Evolutionary conservation across 108 stramenopile genomes (phyloP).

Genomic region (Nitzschia palea): DNA sequence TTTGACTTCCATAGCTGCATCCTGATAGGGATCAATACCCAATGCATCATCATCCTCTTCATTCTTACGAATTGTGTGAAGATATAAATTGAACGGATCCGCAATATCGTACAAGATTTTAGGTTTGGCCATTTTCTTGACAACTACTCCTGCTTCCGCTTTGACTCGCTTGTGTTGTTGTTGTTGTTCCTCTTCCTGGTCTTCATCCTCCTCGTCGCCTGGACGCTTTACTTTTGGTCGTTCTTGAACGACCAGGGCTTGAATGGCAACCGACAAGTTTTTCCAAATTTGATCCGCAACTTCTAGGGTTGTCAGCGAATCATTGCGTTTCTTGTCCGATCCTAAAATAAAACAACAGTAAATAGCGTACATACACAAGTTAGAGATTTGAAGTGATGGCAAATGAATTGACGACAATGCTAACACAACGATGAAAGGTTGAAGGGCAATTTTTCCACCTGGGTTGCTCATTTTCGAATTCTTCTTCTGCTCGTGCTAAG

Average conservation of each 20-base stretch:
- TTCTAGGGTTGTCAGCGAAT: conserved; percentile 7
- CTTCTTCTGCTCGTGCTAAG: no score
- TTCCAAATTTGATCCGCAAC: conserved; percentile 29
- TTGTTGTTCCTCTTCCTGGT: neutral
- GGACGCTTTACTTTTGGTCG: neutral
- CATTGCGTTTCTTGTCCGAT: neutral
- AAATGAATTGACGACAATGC: no score
- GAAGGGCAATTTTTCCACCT: no score
- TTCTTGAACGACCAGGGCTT: conserved; percentile 7
- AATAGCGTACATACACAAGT: neutral
- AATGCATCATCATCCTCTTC: conserved; percentile 32
- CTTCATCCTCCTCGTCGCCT: neutral
- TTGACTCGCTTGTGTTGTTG: conserved; percentile 20
- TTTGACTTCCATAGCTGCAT: conserved; percentile 37
- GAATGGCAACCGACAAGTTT: conserved; percentile 18
- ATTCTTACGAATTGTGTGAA: conserved; percentile 29
- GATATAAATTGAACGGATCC: conserved; percentile 36
- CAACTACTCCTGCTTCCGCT: neutral
- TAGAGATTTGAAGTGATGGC: neutral
- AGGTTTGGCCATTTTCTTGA: conserved; percentile 7
- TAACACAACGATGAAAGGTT: no score
- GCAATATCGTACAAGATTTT: conserved; percentile 13
- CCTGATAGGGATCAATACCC: conserved; percentile 20
- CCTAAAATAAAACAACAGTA: conserved; percentile 11
- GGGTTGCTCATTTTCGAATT: no score